Evolutionary conservation across 2,329 filamentous ascomycete genomes (phyloP).

Genomic region (Paracamarosporium sp.): DNA sequence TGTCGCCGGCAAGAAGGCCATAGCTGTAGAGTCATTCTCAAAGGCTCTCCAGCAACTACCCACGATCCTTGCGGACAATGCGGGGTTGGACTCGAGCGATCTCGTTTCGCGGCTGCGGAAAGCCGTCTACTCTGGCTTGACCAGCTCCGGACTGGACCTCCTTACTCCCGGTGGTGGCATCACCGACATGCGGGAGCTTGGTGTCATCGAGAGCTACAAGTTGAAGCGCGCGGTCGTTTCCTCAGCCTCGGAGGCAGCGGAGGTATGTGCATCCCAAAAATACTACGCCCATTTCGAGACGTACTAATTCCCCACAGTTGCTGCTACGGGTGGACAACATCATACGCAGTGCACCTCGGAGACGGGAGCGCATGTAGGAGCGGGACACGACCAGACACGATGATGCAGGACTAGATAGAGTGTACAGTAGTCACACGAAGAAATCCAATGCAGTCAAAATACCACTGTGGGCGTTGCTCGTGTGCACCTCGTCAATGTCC

Average conservation of each 20-base stretch:
- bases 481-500: not conserved
- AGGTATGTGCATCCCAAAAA: conserved; percentile 66
- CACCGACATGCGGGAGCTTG: conserved; percentile 92
- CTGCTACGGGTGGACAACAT: conserved; percentile 97
- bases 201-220: conserved; percentile 98
- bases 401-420: conserved; percentile 28
- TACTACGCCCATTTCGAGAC: conserved; percentile 9
- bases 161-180: conserved; percentile 89
- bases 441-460: conserved; percentile 29
- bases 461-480: conserved; percentile 2
- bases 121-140: conserved; percentile 93
- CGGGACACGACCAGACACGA: conserved; percentile 14
- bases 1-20: conserved; percentile 94
- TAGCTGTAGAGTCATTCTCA: conserved; percentile 90
- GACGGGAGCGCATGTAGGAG: conserved; percentile 74
- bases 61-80: conserved; percentile 96
- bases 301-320: conserved; percentile 62
- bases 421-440: conserved; percentile 21
- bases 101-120: conserved; percentile 90
- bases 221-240: conserved; percentile 97
- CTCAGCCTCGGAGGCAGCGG: conserved; percentile 93
- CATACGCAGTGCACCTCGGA: conserved; percentile 88
- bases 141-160: conserved; percentile 88
- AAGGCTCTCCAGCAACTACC: conserved; percentile 89
- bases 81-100: conserved; percentile 93